phyloP scores from a whole-genome alignment of 169 alveolate genomes.

The Eimeria acervulina region DNA sequence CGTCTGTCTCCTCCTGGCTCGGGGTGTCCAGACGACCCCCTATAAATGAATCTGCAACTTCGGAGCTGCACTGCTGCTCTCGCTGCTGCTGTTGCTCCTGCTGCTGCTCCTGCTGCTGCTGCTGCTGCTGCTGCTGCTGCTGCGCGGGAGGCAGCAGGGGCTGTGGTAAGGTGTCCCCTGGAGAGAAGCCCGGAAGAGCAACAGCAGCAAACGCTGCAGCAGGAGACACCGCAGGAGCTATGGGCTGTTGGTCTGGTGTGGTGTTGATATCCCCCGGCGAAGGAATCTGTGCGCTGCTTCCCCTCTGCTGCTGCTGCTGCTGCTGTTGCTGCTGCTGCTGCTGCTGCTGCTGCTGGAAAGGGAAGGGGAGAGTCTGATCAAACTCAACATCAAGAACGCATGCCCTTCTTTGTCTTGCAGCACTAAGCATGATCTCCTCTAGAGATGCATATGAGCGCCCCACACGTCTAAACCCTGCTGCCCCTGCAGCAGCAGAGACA shows the following conservation, averaged over 20 bases:
- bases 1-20: too few relatives aligned
- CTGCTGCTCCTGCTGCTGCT: too few relatives aligned
- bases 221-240: neutral
- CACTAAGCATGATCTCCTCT: slow-evolving; percentile 21
- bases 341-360: slow-evolving; percentile 62
- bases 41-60: too few relatives aligned
- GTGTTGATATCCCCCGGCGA: too few relatives aligned
- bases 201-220: neutral
- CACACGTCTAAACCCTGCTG: neutral
- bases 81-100: too few relatives aligned
- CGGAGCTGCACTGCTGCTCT: too few relatives aligned
- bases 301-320: neutral
- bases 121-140: too few relatives aligned
- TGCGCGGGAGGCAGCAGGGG: too few relatives aligned
- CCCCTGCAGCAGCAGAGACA: neutral
- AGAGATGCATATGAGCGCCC: slow-evolving; percentile 38
- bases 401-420: slow-evolving; percentile 38
- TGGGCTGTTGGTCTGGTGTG: neutral
- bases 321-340: slow-evolving; percentile 61
- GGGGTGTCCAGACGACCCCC: too few relatives aligned
- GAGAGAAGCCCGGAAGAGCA: neutral
- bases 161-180: too few relatives aligned
- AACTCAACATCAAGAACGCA: slow-evolving; percentile 21
- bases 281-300: neutral
- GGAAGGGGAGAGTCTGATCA: neutral